Evolutionary conservation across 108 stramenopile genomes (phyloP).

Genomic region (Fragilariopsis cylindrus): DNA sequence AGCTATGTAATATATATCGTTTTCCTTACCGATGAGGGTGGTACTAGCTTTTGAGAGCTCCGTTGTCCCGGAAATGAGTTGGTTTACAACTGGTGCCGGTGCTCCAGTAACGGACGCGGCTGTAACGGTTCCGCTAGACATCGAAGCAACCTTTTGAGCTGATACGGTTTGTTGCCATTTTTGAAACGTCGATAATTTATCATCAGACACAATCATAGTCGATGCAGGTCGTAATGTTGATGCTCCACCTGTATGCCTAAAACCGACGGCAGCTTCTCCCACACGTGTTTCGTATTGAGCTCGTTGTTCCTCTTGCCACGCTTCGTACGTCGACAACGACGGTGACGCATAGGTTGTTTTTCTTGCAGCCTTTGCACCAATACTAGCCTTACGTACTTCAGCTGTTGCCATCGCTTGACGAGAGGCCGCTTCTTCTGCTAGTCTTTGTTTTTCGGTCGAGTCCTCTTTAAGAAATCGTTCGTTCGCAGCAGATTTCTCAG

Average conservation of each 20-base stretch:
- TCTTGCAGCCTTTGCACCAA: background rate
- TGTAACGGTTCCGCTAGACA: background rate
- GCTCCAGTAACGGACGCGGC: slow-evolving; percentile 9
- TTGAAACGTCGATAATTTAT: slow-evolving; percentile 13
- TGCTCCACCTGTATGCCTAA: background rate
- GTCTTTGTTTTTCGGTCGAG: background rate
- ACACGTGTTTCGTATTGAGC: slow-evolving; percentile 1
- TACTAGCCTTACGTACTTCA: background rate
- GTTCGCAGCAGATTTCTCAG: slow-evolving; percentile 8
- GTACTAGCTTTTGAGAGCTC: background rate
- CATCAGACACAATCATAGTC: background rate
- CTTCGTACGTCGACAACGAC: slow-evolving; percentile 9
- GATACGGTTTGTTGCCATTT: slow-evolving; percentile 13
- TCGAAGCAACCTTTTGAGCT: background rate
- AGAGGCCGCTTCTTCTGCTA: slow-evolving; percentile 8
- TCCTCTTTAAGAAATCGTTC: slow-evolving; percentile 2
- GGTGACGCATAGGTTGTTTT: background rate
- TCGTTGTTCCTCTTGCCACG: slow-evolving; percentile 6
- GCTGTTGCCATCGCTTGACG: background rate
- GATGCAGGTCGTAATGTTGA: background rate
- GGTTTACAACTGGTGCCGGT: slow-evolving; percentile 4
- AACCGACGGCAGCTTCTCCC: background rate
- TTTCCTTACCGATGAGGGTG: background rate
- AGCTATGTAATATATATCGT: background rate
- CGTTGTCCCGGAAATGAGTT: slow-evolving; percentile 11